These are phyloP conservation scores for Xeromyces bisporus DNA, from an alignment of 495 filamentous ascomycete genomes.

Conservation along the genomic window DNA sequence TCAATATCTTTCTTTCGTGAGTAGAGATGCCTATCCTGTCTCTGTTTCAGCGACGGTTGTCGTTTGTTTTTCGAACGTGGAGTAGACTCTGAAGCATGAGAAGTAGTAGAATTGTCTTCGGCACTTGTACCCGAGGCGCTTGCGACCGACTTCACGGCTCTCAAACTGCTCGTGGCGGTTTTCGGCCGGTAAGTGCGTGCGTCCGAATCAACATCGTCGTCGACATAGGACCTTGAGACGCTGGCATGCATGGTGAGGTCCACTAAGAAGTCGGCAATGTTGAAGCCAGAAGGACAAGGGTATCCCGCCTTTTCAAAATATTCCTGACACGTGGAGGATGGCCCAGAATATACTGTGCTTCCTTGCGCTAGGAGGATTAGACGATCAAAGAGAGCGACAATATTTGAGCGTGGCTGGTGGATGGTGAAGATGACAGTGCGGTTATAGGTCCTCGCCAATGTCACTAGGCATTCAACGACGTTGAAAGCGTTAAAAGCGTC, in stretches of 20 bases:
- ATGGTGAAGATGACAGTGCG: conserved; percentile 96
- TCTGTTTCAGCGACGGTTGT: conserved; percentile 56
- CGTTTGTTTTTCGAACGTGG: conserved; percentile 48
- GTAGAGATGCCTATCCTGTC: conserved; percentile 80
- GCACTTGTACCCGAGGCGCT: conserved; percentile 55
- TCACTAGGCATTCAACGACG: conserved; percentile 90
- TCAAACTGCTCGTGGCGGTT: conserved; percentile 71
- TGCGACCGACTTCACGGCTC: conserved; percentile 80
- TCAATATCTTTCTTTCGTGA: conserved; percentile 58
- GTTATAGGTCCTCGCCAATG: conserved; percentile 85
- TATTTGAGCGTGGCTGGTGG: conserved; percentile 98
- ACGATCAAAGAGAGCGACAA: conserved; percentile 94
- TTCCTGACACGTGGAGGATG: conserved; percentile 71
- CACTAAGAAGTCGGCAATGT: conserved; percentile 94
- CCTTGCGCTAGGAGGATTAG: conserved; percentile 81
- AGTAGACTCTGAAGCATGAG: conserved; percentile 39
- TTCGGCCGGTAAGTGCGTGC: conserved; percentile 31
- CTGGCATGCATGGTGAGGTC: conserved; percentile 95
- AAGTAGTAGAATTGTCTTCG: conserved; percentile 39
- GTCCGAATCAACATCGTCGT: conserved; percentile 34
- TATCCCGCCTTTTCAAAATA: conserved; percentile 91
- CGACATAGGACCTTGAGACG: conserved; percentile 34
- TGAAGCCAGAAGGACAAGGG: conserved; percentile 87
- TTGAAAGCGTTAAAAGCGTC: conserved; percentile 97
- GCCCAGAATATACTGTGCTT: conserved; percentile 81